Evolutionary conservation across 768 basidiomycete species (phyloP), one percentile per base, ranked within the genome.

Genomic region (Leucocoprinus birnbaumii): DNA sequence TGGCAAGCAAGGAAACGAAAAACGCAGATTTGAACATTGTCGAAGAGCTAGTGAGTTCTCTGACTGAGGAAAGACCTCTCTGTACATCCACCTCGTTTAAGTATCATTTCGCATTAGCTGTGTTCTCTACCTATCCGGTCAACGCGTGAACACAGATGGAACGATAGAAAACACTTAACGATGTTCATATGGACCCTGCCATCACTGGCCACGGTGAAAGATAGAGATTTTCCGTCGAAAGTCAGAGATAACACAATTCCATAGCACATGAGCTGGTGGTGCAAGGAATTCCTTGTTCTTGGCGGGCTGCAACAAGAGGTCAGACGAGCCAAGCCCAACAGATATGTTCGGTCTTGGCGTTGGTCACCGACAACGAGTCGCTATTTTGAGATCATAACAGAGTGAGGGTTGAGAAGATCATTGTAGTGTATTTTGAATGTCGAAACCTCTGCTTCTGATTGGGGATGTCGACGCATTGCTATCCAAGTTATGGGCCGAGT

Each of bases 1-100:
- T 50, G 40, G 65, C 59, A 43, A 73, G 63, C 27, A 75, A 42
- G 21, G 24, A 53, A 42, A 71, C 46, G 55, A 59, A 58, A 56
- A 69, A 53, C 44, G 63, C 53, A 34, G 64, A 62, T 49, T 61
- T 55, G 56, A 70, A 67, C 38, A 44, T 34, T 42, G 31, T 31
- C 31, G 11, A 31, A 31, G 40, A 40, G 9, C 3, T 22, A 14
- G 34, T 18, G 38, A 16, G 25, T 42, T 18, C 27, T 48, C 51
- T 31, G 26, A 26, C 27, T 14, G 27, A 43, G 51, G n/a, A 26
- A 51, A 42, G 21, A 16, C 42, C 38, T 14, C 6, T 2, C 13
- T 19, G 14, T 14, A 3, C 10, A 6, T 18, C 14, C 38, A 14
- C 24, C 27, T 2, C 6, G n/a, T 42, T 41, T 51, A 51, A 51